Evolutionary conservation across 257 asterid genomes (phyloP), one percentile per base, ranked within the genome.

Genomic region (Fraxinus anomala): DNA sequence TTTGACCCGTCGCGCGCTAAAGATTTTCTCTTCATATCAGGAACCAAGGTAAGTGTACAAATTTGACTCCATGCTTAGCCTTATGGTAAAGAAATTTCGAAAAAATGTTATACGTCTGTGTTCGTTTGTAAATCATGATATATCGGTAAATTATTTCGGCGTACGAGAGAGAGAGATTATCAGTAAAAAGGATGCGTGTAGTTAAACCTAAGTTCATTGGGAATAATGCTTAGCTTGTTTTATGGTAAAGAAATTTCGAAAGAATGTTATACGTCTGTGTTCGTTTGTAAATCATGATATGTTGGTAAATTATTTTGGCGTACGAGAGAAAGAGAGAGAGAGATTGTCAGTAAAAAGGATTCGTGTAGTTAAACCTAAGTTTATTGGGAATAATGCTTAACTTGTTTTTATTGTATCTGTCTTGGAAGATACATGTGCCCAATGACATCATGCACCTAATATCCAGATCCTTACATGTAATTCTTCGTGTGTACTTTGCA

Each of bases 11-110:
- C 94, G 68, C 93, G 96, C 17, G 90, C 97, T 73, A 83, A 87
- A 73, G 96, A 93, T 47, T 93, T 91, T 82, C 91, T 89, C 80
- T 91, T 91, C 86, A 89, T 91, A 73, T 91, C 97, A 14, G 97
- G 94, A 63, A 93, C 97, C 79, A 92, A 91, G 96, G 97, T 84
- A 70, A 79, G 69, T 16, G n/a, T 63, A 16, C 19, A 23, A 68
- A 33, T 24, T 71, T 63, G 75, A 47, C n/a, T 70, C 21, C 5
- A 21, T 67, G 36, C 66, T 56, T 3, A 56, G 23, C 28, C 66
- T n/a, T 17, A 56, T n/a, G 66, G 23, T 56, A 31, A 6, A 59
- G 67, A 21, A 59, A 59, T 21, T 9, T 59, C 28, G 13, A 6
- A 21, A 56, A 13, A 56, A 56, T 21, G 4, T 19, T 56, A 13